Evolutionary conservation across 2,329 filamentous ascomycete species (phyloP).

Genomic region (Zalaria sp.): DNA sequence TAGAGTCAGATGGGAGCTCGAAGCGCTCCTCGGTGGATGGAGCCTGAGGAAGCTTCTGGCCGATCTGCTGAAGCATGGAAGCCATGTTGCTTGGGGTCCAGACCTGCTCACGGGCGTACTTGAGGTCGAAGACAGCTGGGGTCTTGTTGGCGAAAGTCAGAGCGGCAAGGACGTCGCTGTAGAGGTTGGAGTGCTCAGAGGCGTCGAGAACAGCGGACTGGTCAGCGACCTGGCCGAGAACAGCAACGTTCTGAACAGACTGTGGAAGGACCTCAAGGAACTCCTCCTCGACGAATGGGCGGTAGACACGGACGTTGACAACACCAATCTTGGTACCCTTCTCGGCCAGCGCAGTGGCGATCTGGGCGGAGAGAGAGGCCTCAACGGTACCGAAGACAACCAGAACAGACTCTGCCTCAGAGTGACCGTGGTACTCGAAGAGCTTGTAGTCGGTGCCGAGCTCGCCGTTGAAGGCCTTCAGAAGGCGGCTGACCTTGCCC

Average conservation of each 20-base stretch:
- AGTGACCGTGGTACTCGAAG: slow-evolving; percentile 88
- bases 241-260: slow-evolving; percentile 60
- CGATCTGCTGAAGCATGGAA: slow-evolving; percentile 32
- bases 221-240: slow-evolving; percentile 77
- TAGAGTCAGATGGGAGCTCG: slow-evolving; percentile 30
- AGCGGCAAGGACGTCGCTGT: slow-evolving; percentile 79
- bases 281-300: slow-evolving; percentile 87
- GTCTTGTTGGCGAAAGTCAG: slow-evolving; percentile 59
- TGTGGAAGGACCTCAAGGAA: slow-evolving; percentile 72
- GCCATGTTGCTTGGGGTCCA: slow-evolving; percentile 45
- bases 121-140: slow-evolving; percentile 64
- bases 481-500: slow-evolving; percentile 54
- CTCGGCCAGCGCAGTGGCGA: slow-evolving; percentile 57
- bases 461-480: slow-evolving; percentile 72
- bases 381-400: slow-evolving; percentile 91
- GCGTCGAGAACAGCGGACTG: slow-evolving; percentile 59
- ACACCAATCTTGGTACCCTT: slow-evolving; percentile 70
- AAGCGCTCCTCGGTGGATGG: slow-evolving; percentile 20
- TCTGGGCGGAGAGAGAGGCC: slow-evolving; percentile 70
- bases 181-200: slow-evolving; percentile 70
- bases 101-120: slow-evolving; percentile 64
- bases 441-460: slow-evolving; percentile 84
- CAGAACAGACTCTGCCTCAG: slow-evolving; percentile 63
- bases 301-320: slow-evolving; percentile 83
- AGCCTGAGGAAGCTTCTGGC: slow-evolving; percentile 22